Evolutionary conservation across 73 alveolate genomes (phyloP).

Genomic region (Stentor coeruleus): DNA sequence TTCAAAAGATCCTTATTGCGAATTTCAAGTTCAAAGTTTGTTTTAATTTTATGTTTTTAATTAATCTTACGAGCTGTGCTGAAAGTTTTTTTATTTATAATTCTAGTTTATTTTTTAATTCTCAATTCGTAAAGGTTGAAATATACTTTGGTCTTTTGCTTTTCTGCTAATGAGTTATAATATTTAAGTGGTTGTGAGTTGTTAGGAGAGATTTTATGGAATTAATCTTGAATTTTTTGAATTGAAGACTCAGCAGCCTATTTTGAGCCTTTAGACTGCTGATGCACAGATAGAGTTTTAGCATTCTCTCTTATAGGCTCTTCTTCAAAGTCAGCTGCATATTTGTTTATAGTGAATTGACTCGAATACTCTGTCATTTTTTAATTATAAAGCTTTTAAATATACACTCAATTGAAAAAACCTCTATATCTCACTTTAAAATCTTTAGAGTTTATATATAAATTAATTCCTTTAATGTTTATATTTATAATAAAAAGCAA

Average conservation of each 20-base stretch:
- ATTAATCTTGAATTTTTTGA: too few relatives aligned
- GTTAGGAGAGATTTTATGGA: neutral
- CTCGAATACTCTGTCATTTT: too few relatives aligned
- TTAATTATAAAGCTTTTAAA: too few relatives aligned
- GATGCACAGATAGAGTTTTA: neutral
- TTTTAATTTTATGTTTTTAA: neutral
- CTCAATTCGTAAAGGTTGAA: neutral
- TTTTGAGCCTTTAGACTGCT: neutral
- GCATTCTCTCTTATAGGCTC: neutral
- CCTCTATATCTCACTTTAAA: too few relatives aligned
- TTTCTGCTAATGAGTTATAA: neutral
- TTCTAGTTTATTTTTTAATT: constrained; percentile 7
- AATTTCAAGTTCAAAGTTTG: neutral
- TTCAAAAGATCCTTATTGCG: neutral
- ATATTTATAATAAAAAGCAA: too few relatives aligned
- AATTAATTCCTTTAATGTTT: too few relatives aligned
- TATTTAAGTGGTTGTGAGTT: neutral
- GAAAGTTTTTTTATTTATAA: neutral
- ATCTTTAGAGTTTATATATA: too few relatives aligned
- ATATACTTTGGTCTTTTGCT: constrained; percentile 18
- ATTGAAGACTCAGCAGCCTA: neutral
- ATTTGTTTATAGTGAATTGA: too few relatives aligned
- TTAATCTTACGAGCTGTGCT: constrained; percentile 2
- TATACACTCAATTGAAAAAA: too few relatives aligned
- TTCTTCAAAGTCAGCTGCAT: too few relatives aligned